These are phyloP conservation scores for Pterulicium gracile DNA, from an alignment of 1,284 basidiomycete genomes.

Conservation along the genomic window DNA sequence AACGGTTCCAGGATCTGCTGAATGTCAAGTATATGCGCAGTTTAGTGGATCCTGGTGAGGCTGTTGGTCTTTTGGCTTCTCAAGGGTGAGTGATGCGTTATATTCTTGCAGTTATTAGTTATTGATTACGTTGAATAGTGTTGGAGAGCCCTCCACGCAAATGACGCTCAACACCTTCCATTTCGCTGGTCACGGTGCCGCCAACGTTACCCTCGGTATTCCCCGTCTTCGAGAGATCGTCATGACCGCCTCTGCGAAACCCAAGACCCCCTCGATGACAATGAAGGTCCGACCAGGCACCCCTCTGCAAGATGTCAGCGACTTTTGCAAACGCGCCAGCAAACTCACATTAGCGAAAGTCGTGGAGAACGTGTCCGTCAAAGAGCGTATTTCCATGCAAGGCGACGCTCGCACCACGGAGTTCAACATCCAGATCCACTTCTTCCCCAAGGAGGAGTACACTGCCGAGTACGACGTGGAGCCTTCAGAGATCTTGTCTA, in stretches of 20 bases:
- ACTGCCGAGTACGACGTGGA: constrained; percentile 76
- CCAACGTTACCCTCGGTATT: constrained; percentile 98
- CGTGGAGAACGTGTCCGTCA: constrained; percentile 78
- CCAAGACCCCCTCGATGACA: constrained; percentile 98
- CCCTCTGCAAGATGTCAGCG: constrained; percentile 47
- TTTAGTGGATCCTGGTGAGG: constrained; percentile 95
- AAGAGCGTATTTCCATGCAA: constrained; percentile 66
- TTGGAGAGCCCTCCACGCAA: constrained; percentile 98
- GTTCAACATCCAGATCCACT: constrained; percentile 75
- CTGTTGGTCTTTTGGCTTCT: constrained; percentile 94
- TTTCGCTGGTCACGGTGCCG: constrained; percentile 97
- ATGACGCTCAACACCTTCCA: constrained; percentile 99
- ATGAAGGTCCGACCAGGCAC: constrained; percentile 60
- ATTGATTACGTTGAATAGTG: constrained; percentile 34
- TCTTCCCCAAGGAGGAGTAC: constrained; percentile 88
- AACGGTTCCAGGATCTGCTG: constrained; percentile 69
- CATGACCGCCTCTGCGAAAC: constrained; percentile 96
- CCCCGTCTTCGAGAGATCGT: constrained; percentile 98
- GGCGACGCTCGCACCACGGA: constrained; percentile 66
- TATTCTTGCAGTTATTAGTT: constrained; percentile 3
- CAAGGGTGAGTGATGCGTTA: constrained; percentile 63
- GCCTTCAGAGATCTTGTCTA: constrained; percentile 63
- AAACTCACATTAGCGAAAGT: constrained; percentile 85
- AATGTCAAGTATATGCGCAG: constrained; percentile 88
- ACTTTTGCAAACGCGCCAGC: constrained; percentile 88